These are phyloP conservation scores for Xanthoconium stramineum DNA, from an alignment of 768 basidiomycete species.

Conservation along the genomic window DNA sequence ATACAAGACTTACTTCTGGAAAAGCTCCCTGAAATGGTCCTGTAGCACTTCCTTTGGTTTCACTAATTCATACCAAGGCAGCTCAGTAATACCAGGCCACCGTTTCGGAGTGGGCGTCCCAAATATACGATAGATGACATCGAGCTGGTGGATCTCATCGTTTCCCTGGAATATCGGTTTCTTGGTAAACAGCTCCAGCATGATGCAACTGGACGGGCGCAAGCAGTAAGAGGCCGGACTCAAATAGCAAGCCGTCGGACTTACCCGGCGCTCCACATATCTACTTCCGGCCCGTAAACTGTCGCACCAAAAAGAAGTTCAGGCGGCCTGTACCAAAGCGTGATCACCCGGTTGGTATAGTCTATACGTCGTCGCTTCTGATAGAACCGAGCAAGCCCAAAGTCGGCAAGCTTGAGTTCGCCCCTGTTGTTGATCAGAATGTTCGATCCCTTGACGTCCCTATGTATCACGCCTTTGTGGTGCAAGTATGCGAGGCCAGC, in stretches of 20 bases:
- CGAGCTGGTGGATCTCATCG: conserved; percentile 96
- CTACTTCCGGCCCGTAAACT: conserved; percentile 94
- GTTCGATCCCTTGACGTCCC: conserved; percentile 99
- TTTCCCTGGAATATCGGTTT: conserved; percentile 97
- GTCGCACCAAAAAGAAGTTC: conserved; percentile 95
- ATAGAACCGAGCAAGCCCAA: conserved; percentile 95
- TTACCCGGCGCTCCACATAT: conserved; percentile 99
- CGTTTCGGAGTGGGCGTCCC: conserved; percentile 82
- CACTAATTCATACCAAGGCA: conserved; percentile 99
- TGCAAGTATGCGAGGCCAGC: conserved; percentile 93
- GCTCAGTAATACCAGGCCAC: conserved; percentile 78
- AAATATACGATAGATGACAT: conserved; percentile 86
- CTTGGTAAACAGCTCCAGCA: conserved; percentile 94
- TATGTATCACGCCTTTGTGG: conserved; percentile 92
- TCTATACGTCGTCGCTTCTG: conserved; percentile 86
- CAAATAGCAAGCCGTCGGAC: background rate
- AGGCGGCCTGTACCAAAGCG: conserved; percentile 96
- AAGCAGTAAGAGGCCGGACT: background rate
- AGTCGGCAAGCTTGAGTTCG: conserved; percentile 94
- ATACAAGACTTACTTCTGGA: conserved; percentile 64
- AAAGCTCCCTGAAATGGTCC: conserved; percentile 80
- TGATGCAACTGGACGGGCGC: conserved; percentile 73
- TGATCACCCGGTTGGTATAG: conserved; percentile 99
- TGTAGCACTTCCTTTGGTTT: conserved; percentile 76
- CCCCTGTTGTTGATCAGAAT: conserved; percentile 90